Base-by-base conservation (phyloP, 495 filamentous ascomycete species). In the Trichoderma virens region DNA sequence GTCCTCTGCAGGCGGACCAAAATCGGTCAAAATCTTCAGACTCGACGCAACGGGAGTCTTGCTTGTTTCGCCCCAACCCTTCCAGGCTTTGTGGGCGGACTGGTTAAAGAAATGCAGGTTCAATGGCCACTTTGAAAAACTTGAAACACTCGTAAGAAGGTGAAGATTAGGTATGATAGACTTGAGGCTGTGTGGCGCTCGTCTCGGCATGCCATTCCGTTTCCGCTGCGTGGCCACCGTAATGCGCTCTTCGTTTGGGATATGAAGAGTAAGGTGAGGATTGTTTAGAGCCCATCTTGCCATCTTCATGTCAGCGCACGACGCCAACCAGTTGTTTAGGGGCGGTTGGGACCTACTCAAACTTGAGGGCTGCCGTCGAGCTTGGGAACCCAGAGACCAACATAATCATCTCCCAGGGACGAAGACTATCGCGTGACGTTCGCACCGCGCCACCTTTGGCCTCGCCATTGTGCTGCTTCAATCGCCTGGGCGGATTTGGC, bases 351-450 rank as follows among this genome's bases (percentile, higher is more conserved):
- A 78, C 89, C 67, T 82, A 97, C 91, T 98, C 94, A 69, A 98
- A 98, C 70, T 98, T 94, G 65, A 98, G 75, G 3, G 95, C 94
- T 2, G 90, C 91, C 23, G 91, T 84, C 67, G 87, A 86, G 62
- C 88, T 92, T 16, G 90, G 90, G 68, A 98, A 98, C 0, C 95
- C 94, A 2, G 89, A 87, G 1, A 98, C 91, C 6, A 97, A 81
- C 34, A 86, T 86, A 1, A 87, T 80, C 92, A 98, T 97, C 71
- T 98, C 90, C 94, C 95, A 98, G 0, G 95, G 94, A 61, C 90
- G 81, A 56, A 89, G 73, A n/a, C 71, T 82, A 14, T 69, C 72
- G 20, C 81, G 79, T n/a, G 83, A 82, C 5, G 94, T 98, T 30
- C 85, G 80, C 34, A 78, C 81, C 34, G 94, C 94, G 31, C 94